Base-by-base conservation (phyloP, 148 eudicot species). In the Diospyros kaki region DNA sequence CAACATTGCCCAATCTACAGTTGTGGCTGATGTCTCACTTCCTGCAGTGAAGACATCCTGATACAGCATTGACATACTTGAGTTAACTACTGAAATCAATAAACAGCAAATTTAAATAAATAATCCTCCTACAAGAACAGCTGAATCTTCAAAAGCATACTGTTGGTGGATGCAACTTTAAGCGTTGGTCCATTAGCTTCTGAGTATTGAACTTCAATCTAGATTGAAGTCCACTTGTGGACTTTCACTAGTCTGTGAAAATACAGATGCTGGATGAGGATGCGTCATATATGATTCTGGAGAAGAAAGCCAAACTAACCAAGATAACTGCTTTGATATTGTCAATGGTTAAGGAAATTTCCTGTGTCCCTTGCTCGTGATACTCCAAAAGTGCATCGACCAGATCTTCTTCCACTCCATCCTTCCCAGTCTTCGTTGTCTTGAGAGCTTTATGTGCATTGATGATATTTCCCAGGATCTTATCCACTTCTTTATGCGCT, bases 311-410 rank as follows among this genome's bases (percentile, higher is more conserved):
- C 28, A 4, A 8, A 43, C 84, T 58, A 39, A 81, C 84, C 84
- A 78, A 7, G 62, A 84, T 59, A 5, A 81, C 77, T 38, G 87
- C 77, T 77, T 84, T 81, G 72, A 84, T 74, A 72, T 81, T 81
- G 53, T 76, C 58, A 4, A 3, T 28, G 0, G 84, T 78, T 13
- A 84, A 28, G 13, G 81, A 68, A 64, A 74, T 73, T n/a, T 74
- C 75, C 48, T 15, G 2, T 3, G 39, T 1, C 28, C 71, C 78
- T 13, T 74, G 8, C 38, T 76, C 65, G 13, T 76, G 77, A 45
- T 58, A 51, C 10, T 77, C 46, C 40, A 81, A 4, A 15, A 81
- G 84, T 46, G 78, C 84, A 70, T 84, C 84, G 0, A 82, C 68
- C 4, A 81, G 69, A 71, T 81, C 87, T 46, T 73, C 72, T 14